These are phyloP conservation scores for Arabidopsis hybrid DNA, from an alignment of 441 rosid genomes.

Conservation along the genomic window DNA sequence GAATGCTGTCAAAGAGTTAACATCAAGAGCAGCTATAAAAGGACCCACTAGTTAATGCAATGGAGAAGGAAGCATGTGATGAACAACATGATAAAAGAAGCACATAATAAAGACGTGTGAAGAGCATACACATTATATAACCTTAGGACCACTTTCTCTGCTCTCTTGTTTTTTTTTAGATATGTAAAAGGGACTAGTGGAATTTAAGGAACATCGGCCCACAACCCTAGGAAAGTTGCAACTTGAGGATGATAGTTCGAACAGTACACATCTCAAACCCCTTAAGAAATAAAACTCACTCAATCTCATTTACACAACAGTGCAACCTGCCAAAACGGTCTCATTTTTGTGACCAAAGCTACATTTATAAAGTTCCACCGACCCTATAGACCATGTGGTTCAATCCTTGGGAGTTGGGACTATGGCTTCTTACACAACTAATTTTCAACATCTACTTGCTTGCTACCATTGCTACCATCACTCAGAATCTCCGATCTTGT, in stretches of 20 bases:
- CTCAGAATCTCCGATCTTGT: slow-evolving; percentile 10
- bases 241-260: slow-evolving; percentile 78
- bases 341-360: slow-evolving; percentile 20
- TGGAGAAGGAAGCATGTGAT: slow-evolving; percentile 67
- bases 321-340: slow-evolving; percentile 25
- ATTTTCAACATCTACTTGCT: background rate
- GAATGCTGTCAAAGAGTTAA: slow-evolving; percentile 50
- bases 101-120: slow-evolving; percentile 66
- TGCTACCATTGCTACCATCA: background rate
- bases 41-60: slow-evolving; percentile 74
- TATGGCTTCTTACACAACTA: background rate
- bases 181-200: slow-evolving; percentile 54
- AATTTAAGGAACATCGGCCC: slow-evolving; percentile 87
- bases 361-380: slow-evolving; percentile 16
- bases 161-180: slow-evolving; percentile 39
- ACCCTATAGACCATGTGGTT: slow-evolving; percentile 34
- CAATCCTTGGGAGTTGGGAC: background rate
- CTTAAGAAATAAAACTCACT: slow-evolving; percentile 26
- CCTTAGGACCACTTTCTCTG: slow-evolving; percentile 66
- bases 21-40: slow-evolving; percentile 63
- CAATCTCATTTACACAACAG: slow-evolving; percentile 29
- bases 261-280: slow-evolving; percentile 48
- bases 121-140: slow-evolving; percentile 53
- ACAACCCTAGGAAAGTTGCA: slow-evolving; percentile 63
- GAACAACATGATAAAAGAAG: slow-evolving; percentile 64